Percentiles rank a stretch among this genome's conserved stretches.
These are phyloP conservation scores for Globisporangium barbulae DNA, from an alignment of 352 stramenopile species.

Conservation along the genomic window DNA sequence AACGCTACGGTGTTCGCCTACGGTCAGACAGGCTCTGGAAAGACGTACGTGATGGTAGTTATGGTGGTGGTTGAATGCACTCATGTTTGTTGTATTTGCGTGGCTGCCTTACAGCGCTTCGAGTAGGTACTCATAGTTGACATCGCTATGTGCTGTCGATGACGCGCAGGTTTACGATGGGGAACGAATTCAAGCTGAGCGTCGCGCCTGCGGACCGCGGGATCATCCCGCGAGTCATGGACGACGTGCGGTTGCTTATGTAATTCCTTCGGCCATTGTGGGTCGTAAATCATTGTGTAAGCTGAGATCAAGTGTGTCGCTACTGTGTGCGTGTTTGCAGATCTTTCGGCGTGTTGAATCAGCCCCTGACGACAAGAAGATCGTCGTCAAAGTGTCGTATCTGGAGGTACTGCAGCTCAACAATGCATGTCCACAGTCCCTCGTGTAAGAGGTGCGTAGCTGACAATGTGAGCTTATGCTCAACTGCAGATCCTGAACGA, in stretches of 20 bases:
- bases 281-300: background rate
- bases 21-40: constrained; percentile 90
- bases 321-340: constrained; percentile 18
- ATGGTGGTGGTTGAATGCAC: background rate
- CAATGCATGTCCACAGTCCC: background rate
- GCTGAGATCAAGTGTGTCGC: background rate
- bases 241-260: constrained; percentile 33
- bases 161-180: constrained; percentile 93
- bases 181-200: constrained; percentile 64
- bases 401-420: constrained; percentile 43
- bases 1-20: constrained; percentile 95
- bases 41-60: constrained; percentile 41
- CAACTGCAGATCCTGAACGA: constrained; percentile 94
- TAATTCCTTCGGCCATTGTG: too few species aligned
- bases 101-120: background rate
- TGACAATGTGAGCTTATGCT: background rate
- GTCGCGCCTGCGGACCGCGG: constrained; percentile 35
- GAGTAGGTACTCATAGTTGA: too few species aligned
- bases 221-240: constrained; percentile 82
- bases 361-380: constrained; percentile 28
- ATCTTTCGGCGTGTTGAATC: constrained; percentile 43
- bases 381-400: constrained; percentile 64
- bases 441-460: background rate
- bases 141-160: too few species aligned
- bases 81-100: background rate